Evolutionary conservation across 768 basidiomycete genomes (phyloP).

Genomic region (Mycena leptocephala): DNA sequence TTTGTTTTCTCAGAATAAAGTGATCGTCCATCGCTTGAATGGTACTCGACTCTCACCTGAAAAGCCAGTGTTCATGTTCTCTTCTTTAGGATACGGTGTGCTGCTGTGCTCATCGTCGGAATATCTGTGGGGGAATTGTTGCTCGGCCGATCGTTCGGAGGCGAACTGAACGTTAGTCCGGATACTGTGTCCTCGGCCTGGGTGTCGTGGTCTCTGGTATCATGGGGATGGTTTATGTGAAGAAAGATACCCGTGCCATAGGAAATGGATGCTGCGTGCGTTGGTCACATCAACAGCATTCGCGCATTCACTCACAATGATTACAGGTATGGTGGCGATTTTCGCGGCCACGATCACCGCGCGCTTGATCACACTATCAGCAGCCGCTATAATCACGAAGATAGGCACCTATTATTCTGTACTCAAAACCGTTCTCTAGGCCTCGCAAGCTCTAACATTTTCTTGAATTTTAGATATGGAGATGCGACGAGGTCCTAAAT

Average conservation of each 20-base stretch:
- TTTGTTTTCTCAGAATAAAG: slow-evolving; percentile 18
- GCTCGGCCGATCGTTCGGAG: slow-evolving; percentile 41
- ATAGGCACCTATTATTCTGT: slow-evolving; percentile 45
- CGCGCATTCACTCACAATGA: not conserved
- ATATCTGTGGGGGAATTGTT: slow-evolving; percentile 38
- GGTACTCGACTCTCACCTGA: slow-evolving; percentile 9
- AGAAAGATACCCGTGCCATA: slow-evolving; percentile 42
- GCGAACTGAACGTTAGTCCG: slow-evolving; percentile 46
- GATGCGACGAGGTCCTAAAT: slow-evolving; percentile 45
- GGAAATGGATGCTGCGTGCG: slow-evolving; percentile 49
- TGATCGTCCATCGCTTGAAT: slow-evolving; percentile 43
- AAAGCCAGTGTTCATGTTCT: not conserved
- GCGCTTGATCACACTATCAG: slow-evolving; percentile 37
- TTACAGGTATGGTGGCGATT: slow-evolving; percentile 40
- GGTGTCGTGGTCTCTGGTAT: slow-evolving; percentile 36
- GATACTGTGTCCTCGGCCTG: slow-evolving; percentile 40
- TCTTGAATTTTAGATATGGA: slow-evolving; percentile 31
- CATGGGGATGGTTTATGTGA: slow-evolving; percentile 39
- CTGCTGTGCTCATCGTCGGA: slow-evolving; percentile 37
- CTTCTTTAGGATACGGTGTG: slow-evolving; percentile 36
- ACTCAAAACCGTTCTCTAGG: not conserved
- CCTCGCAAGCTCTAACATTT: not conserved
- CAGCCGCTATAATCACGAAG: slow-evolving; percentile 33
- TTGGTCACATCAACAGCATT: not conserved
- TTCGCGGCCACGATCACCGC: slow-evolving; percentile 35